Percentiles rank a stretch among this genome's conserved stretches.
Conservation (phyloP, 2,329 filamentous ascomycete species). For the Paramyrothecium sp. region DNA sequence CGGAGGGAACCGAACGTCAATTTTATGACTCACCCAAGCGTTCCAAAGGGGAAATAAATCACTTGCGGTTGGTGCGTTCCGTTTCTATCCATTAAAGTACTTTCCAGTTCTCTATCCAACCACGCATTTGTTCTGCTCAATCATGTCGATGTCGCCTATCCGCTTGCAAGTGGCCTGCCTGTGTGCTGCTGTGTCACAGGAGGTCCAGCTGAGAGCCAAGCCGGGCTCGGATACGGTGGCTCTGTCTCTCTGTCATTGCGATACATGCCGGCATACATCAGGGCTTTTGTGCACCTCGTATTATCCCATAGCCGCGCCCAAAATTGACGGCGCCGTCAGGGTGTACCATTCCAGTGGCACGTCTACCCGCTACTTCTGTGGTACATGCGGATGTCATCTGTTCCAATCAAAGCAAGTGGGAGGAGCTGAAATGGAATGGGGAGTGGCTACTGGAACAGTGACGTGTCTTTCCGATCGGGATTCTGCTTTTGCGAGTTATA, state of each 20-base stretch:
- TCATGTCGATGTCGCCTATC: neutral
- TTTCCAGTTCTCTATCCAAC: no score
- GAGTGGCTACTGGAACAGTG: conserved; percentile 32
- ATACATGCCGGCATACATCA: conserved; percentile 26
- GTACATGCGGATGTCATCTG: conserved; percentile 39
- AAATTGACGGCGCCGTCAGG: conserved; percentile 8
- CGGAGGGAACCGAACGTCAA: no score
- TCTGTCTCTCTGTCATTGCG: conserved; percentile 30
- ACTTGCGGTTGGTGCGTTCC: no score
- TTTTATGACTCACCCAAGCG: no score
- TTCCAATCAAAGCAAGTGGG: conserved; percentile 19
- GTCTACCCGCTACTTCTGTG: conserved; percentile 34
- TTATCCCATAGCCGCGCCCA: conserved; percentile 20
- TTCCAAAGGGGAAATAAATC: no score
- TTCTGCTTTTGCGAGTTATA: neutral
- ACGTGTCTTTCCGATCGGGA: conserved; percentile 16
- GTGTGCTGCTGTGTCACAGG: conserved; percentile 21
- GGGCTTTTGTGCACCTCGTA: conserved; percentile 39
- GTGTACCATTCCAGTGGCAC: conserved; percentile 2
- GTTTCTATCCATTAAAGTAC: no score
- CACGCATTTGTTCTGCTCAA: neutral
- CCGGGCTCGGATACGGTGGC: neutral
- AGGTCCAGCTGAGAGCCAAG: neutral
- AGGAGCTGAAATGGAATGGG: conserved; percentile 20
- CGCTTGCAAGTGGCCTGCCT: conserved; percentile 20